Percentiles rank a stretch among this genome's conserved stretches.
Evolutionary conservation across 2,329 filamentous ascomycete species (phyloP).

Genomic region (Aspergillus flavus): DNA sequence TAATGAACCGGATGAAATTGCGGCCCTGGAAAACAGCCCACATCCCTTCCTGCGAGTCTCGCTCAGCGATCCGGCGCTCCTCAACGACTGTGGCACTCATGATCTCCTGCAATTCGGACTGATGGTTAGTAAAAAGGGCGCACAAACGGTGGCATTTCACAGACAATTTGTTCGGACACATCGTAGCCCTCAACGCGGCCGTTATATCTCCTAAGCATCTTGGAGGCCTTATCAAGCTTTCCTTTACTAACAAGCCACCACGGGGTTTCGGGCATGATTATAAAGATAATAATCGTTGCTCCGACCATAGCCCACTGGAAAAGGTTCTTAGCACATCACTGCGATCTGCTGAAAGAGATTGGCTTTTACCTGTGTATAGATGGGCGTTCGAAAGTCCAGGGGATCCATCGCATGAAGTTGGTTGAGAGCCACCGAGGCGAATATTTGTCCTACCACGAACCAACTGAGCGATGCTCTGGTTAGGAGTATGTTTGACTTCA

Average conservation of each 20-base stretch:
- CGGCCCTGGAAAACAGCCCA: constrained; percentile 43
- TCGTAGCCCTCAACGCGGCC: constrained; percentile 35
- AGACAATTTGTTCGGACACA: constrained; percentile 36
- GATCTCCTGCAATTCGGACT: constrained; percentile 25
- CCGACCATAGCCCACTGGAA: constrained; percentile 49
- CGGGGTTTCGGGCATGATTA: constrained; percentile 13
- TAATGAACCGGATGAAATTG: constrained; percentile 41
- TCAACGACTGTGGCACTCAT: constrained; percentile 39
- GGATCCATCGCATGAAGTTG: constrained; percentile 34
- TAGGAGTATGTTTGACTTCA: background rate
- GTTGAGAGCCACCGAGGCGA: constrained; percentile 46
- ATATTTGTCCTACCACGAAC: constrained; percentile 49
- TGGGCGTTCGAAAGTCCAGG: constrained; percentile 41
- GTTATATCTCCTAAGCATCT: constrained; percentile 33
- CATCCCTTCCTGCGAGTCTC: constrained; percentile 30
- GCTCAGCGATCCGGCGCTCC: constrained; percentile 35
- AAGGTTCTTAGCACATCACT: background rate
- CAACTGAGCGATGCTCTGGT: constrained; percentile 29
- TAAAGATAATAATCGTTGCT: constrained; percentile 23
- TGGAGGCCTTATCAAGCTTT: constrained; percentile 17
- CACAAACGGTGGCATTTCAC: background rate
- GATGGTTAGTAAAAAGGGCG: background rate
- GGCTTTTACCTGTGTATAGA: constrained; percentile 44
- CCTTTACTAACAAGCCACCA: constrained; percentile 17
- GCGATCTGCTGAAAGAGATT: background rate